phyloP scores from a whole-genome alignment of 1,284 basidiomycete genomes.

The Amylostereum chailletii region DNA sequence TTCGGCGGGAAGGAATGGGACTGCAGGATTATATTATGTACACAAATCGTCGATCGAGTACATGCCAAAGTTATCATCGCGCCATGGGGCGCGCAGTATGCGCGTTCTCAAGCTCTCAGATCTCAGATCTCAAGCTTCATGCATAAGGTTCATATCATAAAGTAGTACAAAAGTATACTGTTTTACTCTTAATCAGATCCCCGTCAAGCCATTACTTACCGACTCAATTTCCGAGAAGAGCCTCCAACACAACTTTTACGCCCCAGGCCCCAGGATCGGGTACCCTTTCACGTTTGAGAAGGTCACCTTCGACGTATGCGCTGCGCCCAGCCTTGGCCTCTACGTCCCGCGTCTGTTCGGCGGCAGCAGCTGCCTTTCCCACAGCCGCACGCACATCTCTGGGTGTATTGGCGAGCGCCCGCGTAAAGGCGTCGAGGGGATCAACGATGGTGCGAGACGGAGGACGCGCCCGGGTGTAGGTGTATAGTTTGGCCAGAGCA shows the following conservation, averaged over 20 bases:
- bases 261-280: slow-evolving; percentile 91
- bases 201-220: no score
- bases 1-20: no score
- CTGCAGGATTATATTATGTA: no score
- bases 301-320: slow-evolving; percentile 76
- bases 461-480: slow-evolving; percentile 82
- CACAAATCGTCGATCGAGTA: no score
- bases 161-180: no score
- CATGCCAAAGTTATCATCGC: no score
- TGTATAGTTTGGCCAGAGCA: slow-evolving; percentile 71
- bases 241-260: slow-evolving; percentile 71
- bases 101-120: no score
- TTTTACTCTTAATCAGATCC: no score
- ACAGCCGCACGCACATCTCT: slow-evolving; percentile 45
- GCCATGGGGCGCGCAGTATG: no score
- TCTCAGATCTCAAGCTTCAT: no score
- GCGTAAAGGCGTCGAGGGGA: slow-evolving; percentile 80
- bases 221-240: slow-evolving; percentile 11
- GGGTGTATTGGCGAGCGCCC: slow-evolving; percentile 32
- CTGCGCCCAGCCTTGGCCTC: slow-evolving; percentile 86
- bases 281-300: slow-evolving; percentile 60
- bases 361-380: slow-evolving; percentile 56
- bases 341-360: slow-evolving; percentile 65
- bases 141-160: no score
- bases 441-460: slow-evolving; percentile 90